These are phyloP conservation scores for Picochlorum sp. DNA, from an alignment of 139 green algal genomes.

Conservation along the genomic window DNA sequence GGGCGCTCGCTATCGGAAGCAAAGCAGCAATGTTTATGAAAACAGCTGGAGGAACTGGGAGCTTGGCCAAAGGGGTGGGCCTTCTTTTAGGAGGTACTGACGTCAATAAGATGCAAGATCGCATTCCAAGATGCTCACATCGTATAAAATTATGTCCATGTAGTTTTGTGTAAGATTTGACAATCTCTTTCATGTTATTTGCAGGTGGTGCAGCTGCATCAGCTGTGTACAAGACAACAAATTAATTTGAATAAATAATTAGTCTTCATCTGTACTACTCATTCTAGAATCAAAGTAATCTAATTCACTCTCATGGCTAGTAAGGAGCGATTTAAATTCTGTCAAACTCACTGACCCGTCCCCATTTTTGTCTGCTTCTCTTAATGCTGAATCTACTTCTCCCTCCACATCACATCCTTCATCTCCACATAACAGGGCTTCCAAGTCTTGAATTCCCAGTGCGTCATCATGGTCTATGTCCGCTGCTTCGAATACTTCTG, in stretches of 20 bases:
- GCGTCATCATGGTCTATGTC: conserved; percentile 31
- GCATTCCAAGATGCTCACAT: too few species aligned
- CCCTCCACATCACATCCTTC: conserved; percentile 1
- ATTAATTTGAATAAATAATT: background rate
- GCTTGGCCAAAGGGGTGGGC: background rate
- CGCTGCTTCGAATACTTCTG: conserved; percentile 35
- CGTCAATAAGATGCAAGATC: too few species aligned
- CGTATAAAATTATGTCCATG: too few species aligned
- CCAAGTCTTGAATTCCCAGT: conserved; percentile 36
- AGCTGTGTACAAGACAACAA: background rate
- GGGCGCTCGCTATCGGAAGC: conserved; percentile 8
- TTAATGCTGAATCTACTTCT: conserved; percentile 36
- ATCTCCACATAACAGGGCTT: conserved; percentile 33
- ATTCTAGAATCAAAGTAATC: conserved; percentile 22
- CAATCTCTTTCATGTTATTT: background rate
- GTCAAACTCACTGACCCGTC: conserved; percentile 27
- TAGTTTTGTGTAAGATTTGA: too few species aligned
- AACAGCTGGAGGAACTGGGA: conserved; percentile 8
- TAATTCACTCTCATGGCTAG: conserved; percentile 14
- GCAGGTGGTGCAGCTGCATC: conserved; percentile 3
- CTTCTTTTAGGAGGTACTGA: background rate
- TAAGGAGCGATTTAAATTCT: conserved; percentile 33
- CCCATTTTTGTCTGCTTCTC: conserved; percentile 31
- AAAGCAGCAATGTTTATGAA: conserved; percentile 18
- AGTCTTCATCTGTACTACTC: background rate